Percentiles rank a stretch among this genome's conserved stretches.
Conservation (phyloP, 257 asterid species). For the Solanum acaule region DNA sequence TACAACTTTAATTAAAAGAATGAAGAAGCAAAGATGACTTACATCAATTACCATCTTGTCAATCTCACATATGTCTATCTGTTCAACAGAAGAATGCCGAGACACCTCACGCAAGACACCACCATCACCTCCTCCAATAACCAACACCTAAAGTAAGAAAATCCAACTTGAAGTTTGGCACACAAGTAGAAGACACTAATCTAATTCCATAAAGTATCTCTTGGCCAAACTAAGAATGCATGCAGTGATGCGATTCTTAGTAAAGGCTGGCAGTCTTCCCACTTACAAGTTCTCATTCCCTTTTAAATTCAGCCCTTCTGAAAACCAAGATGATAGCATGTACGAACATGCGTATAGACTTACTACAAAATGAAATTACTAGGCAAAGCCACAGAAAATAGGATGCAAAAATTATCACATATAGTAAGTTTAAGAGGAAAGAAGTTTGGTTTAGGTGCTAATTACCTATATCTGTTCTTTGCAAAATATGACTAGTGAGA, state of each 20-base stretch:
- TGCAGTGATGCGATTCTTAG: neutral
- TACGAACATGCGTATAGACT: neutral
- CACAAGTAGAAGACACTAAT: neutral
- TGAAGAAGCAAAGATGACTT: slow-evolving; percentile 13
- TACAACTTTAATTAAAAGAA: neutral
- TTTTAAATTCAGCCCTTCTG: neutral
- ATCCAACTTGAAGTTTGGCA: neutral
- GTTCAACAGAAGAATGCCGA: slow-evolving; percentile 84
- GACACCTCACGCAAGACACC: slow-evolving; percentile 97
- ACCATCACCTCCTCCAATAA: slow-evolving; percentile 99
- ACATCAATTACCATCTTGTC: slow-evolving; percentile 97
- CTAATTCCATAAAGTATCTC: neutral
- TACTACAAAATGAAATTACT: neutral
- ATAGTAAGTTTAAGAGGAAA: neutral
- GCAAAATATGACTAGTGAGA: neutral
- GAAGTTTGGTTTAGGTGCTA: neutral
- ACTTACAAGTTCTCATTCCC: neutral
- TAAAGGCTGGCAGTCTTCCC: neutral
- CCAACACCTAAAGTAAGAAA: slow-evolving; percentile 56
- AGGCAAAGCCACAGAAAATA: neutral
- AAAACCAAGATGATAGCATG: neutral
- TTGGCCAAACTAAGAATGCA: neutral
- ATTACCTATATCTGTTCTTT: neutral
- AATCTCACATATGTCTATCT: slow-evolving; percentile 94
- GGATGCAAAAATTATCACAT: neutral